Evolutionary conservation across 352 stramenopile genomes (phyloP).

Genomic region (Phytophthora macrochlamydospora): DNA sequence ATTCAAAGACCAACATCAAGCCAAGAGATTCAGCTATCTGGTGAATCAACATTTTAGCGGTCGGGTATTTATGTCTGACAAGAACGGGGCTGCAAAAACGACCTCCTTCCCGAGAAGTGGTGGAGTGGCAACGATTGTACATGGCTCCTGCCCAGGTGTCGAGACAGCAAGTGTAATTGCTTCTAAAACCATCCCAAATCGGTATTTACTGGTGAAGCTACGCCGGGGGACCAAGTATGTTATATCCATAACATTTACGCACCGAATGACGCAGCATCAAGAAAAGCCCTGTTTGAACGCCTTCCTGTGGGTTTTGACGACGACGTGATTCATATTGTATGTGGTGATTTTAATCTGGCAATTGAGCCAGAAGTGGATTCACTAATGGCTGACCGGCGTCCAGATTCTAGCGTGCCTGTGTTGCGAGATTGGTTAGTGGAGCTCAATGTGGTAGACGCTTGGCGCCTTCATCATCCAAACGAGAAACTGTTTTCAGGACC

Average conservation of each 20-base stretch:
- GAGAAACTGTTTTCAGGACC: not conserved
- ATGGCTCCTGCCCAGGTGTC: constrained; percentile 3
- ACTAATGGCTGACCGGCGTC: not conserved
- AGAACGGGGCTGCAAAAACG: not conserved
- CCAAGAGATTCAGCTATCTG: not conserved
- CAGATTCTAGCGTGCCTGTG: not conserved
- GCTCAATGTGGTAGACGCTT: not conserved
- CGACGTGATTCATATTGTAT: constrained; percentile 5
- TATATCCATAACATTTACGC: constrained; percentile 15
- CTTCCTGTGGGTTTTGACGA: constrained; percentile 3
- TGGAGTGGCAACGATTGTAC: constrained; percentile 4
- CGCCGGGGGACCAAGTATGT: not conserved
- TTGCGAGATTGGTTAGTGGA: not conserved
- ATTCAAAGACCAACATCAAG: too few species aligned
- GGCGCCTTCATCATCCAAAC: constrained; percentile 4
- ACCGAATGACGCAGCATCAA: constrained; percentile 7
- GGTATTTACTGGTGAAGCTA: not conserved
- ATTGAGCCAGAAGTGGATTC: not conserved
- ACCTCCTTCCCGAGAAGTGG: constrained; percentile 3
- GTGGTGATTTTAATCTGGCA: constrained; percentile 18
- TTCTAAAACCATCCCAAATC: not conserved
- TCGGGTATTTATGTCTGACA: constrained; percentile 5
- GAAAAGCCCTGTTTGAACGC: not conserved
- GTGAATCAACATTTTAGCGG: constrained; percentile 1
- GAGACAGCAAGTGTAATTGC: not conserved